Evolutionary conservation across 202 grass and related monocot genomes (phyloP), one percentile per base, ranked within the genome.

Genomic region (Bolboschoenoplectus hybrid): DNA sequence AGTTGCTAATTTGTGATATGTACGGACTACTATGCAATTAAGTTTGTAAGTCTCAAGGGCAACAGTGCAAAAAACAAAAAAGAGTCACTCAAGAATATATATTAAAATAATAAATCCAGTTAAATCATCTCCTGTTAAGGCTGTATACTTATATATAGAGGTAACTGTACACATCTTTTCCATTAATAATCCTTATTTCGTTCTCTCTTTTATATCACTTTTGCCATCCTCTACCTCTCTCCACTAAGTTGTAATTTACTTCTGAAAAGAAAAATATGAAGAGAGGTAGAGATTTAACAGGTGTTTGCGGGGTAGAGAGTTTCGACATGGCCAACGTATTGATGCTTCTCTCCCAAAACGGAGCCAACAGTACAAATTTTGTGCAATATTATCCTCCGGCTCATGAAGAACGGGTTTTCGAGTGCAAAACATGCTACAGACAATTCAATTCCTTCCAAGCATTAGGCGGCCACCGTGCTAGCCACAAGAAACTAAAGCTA

Each of bases 371-470:
- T 49, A 85, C 16, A 40, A 51, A 46, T 6, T 58, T 17, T 16
- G 4, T 81, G 36, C 26, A 80, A 43, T 83, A 84, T 87, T 19
- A 63, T 47, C 17, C 11, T 47, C 17, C 11, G 60, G 6, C 40
- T 45, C 39, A 82, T 69, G 88, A 83, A 3, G 89, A 93, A 63
- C 87, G 88, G 82, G 85, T 90, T 83, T 96, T 93, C 65, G 91
- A 96, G 91, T 96, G 94, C 88, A 92, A 92, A 89, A 96, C 91
- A 41, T 96, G 94, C 86, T 91, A 80, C 84, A 88, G 89, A 34
- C 84, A 71, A 70, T 96, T 96, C 86, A 86, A 81, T 49, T 93
- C 94, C 17, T 96, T 96, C 82, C 94, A 96, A 85, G 94, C 94
- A 85, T 88, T 96, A 13, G 94, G 94, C 6, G 94, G 94, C 0